Percentiles rank a stretch among this genome's conserved stretches.
Conservation (phyloP, 495 filamentous ascomycete genomes). For the Tuber calosporum region DNA sequence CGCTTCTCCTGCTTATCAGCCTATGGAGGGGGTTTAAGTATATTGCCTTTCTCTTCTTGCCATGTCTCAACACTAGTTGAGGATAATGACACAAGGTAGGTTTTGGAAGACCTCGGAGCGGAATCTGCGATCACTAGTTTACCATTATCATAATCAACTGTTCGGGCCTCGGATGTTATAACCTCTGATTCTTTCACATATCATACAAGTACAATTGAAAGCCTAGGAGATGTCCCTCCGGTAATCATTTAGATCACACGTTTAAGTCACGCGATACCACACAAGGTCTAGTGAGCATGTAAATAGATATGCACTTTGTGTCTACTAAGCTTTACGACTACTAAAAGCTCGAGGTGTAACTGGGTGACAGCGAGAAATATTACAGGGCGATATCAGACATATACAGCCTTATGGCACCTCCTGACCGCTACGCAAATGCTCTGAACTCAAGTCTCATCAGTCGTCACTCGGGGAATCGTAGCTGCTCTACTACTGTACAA, state of each 20-base stretch:
- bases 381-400: not conserved
- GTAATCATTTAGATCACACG: conserved; percentile 1
- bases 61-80: not conserved
- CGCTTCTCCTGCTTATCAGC: not conserved
- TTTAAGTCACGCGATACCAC: not conserved
- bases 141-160: not conserved
- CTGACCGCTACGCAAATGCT: not conserved
- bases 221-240: not conserved
- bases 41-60: not conserved
- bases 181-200: not conserved
- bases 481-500: not conserved
- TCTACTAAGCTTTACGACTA: not conserved
- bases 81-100: not conserved
- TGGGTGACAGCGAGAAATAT: not conserved
- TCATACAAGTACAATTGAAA: not conserved
- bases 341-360: not conserved
- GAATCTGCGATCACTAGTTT: not conserved
- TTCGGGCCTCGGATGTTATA: not conserved
- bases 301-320: not conserved
- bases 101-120: not conserved
- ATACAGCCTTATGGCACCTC: not conserved
- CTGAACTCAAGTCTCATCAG: not conserved
- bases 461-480: not conserved
- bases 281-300: not conserved
- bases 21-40: not conserved